A percentile compares a stretch with the other conserved stretches of the same genome.
Conservation (phyloP, 2,329 filamentous ascomycete genomes). For the Ophiostoma australiae region DNA sequence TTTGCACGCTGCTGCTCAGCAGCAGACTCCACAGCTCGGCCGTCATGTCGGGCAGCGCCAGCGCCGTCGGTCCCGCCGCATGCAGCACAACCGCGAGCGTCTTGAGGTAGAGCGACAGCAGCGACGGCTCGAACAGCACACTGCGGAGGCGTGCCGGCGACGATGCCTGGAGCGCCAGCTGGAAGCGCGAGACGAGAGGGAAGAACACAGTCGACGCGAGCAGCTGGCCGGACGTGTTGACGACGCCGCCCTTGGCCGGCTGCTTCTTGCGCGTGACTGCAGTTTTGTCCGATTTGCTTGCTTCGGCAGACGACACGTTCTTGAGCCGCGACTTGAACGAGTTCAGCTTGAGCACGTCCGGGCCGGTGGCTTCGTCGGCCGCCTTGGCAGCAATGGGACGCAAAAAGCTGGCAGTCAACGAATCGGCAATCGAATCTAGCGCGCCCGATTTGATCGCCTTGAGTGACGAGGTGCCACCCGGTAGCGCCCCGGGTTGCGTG, state of each 20-base stretch:
- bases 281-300: slow-evolving; percentile 25
- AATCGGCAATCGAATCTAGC: slow-evolving; percentile 62
- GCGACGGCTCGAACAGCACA: slow-evolving; percentile 66
- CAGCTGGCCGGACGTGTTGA: slow-evolving; percentile 73
- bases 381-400: slow-evolving; percentile 75
- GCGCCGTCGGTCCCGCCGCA: slow-evolving; percentile 72
- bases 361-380: slow-evolving; percentile 73
- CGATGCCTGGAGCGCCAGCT: slow-evolving; percentile 50
- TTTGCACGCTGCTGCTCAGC: slow-evolving; percentile 57
- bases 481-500: slow-evolving; percentile 27
- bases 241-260: slow-evolving; percentile 49
- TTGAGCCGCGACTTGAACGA: slow-evolving; percentile 75
- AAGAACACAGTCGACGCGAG: slow-evolving; percentile 78
- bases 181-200: slow-evolving; percentile 76
- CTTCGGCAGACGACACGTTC: slow-evolving; percentile 10
- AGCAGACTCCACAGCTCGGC: slow-evolving; percentile 80
- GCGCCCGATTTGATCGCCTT: slow-evolving; percentile 53
- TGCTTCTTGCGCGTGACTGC: slow-evolving; percentile 25
- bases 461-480: slow-evolving; percentile 32
- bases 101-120: slow-evolving; percentile 76
- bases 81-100: slow-evolving; percentile 80
- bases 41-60: slow-evolving; percentile 73
- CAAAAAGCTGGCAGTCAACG: slow-evolving; percentile 67
- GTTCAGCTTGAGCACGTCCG: slow-evolving; percentile 79
- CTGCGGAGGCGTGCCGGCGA: slow-evolving; percentile 44